A percentile compares a stretch with the other conserved stretches of the same genome.
These are phyloP conservation scores for Pseudopediastrum boryanum DNA, from an alignment of 139 green algal species.

Conservation along the genomic window DNA sequence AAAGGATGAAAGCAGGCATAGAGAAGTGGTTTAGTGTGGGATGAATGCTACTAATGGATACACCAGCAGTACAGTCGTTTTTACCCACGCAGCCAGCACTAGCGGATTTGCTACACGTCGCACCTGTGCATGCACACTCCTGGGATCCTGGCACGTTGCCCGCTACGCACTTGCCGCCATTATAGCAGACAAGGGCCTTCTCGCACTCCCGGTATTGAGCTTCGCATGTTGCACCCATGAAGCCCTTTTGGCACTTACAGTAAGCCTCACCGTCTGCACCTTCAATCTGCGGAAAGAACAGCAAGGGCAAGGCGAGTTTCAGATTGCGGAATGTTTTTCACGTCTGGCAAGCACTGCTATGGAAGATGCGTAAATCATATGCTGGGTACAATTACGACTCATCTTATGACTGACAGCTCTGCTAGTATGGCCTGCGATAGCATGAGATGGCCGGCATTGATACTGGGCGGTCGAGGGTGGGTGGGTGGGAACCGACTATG, in stretches of 20 bases:
- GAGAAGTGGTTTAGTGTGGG: too few species aligned
- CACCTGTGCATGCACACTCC: constrained; percentile 24
- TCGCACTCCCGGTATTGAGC: constrained; percentile 21
- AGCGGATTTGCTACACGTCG: neutral
- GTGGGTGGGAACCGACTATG: neutral
- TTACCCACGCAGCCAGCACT: too few species aligned
- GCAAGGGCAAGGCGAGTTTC: neutral
- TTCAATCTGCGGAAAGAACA: constrained; percentile 10
- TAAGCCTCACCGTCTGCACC: constrained; percentile 22
- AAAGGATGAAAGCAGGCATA: too few species aligned
- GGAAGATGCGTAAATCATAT: neutral
- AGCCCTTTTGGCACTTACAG: constrained; percentile 25
- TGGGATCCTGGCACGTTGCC: constrained; percentile 7
- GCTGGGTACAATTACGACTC: neutral
- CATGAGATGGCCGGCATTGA: too few species aligned
- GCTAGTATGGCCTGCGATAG: too few species aligned
- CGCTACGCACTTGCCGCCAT: constrained; percentile 31
- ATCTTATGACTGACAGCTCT: neutral
- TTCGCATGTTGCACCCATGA: constrained; percentile 21
- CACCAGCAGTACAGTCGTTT: too few species aligned
- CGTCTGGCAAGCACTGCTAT: neutral
- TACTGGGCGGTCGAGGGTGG: too few species aligned
- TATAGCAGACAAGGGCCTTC: constrained; percentile 34
- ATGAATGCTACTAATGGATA: too few species aligned
- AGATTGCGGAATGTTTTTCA: neutral